phyloP scores from a whole-genome alignment of 495 filamentous ascomycete genomes.

The Massariosphaeria phaeospora region DNA sequence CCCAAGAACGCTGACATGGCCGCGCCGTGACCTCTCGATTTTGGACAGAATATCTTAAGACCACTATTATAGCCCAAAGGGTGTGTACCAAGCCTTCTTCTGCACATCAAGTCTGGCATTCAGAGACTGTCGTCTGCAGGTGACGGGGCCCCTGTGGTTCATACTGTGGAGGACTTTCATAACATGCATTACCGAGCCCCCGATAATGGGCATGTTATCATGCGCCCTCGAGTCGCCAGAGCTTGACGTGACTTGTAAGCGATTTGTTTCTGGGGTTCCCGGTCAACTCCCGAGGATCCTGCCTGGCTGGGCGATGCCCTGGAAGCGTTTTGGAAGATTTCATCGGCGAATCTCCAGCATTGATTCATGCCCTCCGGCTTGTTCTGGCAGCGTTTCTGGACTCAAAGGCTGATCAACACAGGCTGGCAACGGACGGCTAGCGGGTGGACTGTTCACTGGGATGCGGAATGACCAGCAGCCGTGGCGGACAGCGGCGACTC shows the following conservation, averaged over 20 bases:
- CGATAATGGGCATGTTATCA: conserved; percentile 31
- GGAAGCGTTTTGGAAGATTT: conserved; percentile 28
- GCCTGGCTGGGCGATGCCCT: conserved; percentile 11
- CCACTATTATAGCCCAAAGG: conserved; percentile 26
- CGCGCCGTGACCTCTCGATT: conserved; percentile 24
- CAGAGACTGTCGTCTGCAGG: conserved; percentile 15
- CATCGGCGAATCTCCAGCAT: conserved; percentile 25
- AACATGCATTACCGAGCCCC: conserved; percentile 34
- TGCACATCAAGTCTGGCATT: conserved; percentile 15
- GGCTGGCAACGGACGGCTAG: conserved; percentile 18
- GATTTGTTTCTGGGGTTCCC: conserved; percentile 31
- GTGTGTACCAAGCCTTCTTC: conserved; percentile 16
- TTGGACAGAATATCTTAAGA: conserved; percentile 26
- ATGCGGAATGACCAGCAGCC: conserved; percentile 32
- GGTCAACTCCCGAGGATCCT: conserved; percentile 2
- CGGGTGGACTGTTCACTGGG: conserved; percentile 21
- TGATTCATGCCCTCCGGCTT: conserved; percentile 29
- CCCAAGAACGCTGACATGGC: conserved; percentile 24
- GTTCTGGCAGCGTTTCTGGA: conserved; percentile 32
- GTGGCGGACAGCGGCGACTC: conserved; percentile 25
- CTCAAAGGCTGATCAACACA: conserved; percentile 28
- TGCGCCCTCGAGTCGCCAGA: conserved; percentile 21
- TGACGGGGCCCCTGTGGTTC: conserved; percentile 10
- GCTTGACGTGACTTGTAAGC: conserved; percentile 31
- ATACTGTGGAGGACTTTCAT: conserved; percentile 30